A percentile compares a stretch with the other conserved stretches of the same genome.
phyloP scores from a whole-genome alignment of 495 filamentous ascomycete genomes.

The Daldinia loculata region DNA sequence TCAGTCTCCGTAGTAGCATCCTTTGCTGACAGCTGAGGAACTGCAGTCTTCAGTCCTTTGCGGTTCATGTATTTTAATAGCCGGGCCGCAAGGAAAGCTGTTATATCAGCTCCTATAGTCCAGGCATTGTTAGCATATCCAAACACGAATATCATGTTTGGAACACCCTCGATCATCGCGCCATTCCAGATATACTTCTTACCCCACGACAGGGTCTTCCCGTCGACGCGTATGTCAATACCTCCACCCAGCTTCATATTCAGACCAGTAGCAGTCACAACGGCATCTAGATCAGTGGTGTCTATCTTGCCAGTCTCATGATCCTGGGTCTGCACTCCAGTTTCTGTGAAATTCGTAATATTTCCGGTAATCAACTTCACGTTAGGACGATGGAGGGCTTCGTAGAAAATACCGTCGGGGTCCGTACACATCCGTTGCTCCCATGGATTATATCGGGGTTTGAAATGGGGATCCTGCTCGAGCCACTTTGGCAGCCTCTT shows the following conservation, averaged over 20 bases:
- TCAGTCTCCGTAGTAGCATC: neutral
- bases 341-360: constrained; percentile 48
- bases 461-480: constrained; percentile 66
- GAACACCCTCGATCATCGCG: constrained; percentile 66
- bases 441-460: constrained; percentile 71
- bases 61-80: neutral
- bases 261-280: neutral
- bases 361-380: constrained; percentile 66
- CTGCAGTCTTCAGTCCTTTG: neutral
- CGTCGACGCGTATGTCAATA: neutral
- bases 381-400: constrained; percentile 59
- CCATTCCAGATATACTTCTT: constrained; percentile 65
- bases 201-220: constrained; percentile 34
- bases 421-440: constrained; percentile 70
- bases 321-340: neutral
- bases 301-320: neutral
- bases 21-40: neutral
- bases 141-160: constrained; percentile 63
- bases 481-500: constrained; percentile 59
- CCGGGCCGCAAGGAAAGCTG: neutral
- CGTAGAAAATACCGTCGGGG: constrained; percentile 71
- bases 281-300: neutral
- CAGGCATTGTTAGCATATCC: constrained; percentile 68
- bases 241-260: neutral
- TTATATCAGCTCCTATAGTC: constrained; percentile 64